A percentile compares a stretch with the other conserved stretches of the same genome.
These are phyloP conservation scores for Berberis vulgaris DNA, from an alignment of 164 flowering plant species.

Conservation along the genomic window DNA sequence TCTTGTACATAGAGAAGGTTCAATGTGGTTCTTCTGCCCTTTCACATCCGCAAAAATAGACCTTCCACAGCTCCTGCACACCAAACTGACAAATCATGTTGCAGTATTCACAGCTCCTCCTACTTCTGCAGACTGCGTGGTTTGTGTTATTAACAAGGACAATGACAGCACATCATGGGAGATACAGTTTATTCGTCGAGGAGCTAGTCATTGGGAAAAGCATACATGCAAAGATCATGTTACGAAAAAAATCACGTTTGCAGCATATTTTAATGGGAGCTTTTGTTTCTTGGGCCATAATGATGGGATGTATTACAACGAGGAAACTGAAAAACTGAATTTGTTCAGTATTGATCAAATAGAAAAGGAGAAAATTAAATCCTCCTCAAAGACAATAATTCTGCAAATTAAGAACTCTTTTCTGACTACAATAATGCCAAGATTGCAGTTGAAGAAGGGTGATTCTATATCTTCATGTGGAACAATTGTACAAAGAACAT, in stretches of 20 bases:
- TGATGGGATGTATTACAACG: not conserved
- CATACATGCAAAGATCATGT: not conserved
- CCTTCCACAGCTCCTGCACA: conserved; percentile 16
- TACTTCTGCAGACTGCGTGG: conserved; percentile 20
- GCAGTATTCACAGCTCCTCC: conserved; percentile 24
- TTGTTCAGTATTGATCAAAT: not conserved
- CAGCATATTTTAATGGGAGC: conserved; percentile 1
- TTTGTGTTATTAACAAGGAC: conserved; percentile 4
- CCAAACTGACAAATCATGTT: conserved; percentile 2
- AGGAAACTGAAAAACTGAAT: not conserved
- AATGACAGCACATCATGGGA: not conserved
- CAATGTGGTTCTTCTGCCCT: conserved; percentile 23
- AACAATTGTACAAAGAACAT: not conserved
- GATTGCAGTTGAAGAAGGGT: conserved; percentile 6
- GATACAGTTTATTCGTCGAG: conserved; percentile 9
- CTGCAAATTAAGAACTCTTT: not conserved
- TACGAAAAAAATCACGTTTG: not conserved
- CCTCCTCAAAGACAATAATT: not conserved
- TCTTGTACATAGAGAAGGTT: conserved; percentile 9
- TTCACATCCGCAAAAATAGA: conserved; percentile 15
- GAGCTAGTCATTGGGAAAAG: conserved; percentile 15
- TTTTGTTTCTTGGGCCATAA: conserved; percentile 8
- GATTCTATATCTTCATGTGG: conserved; percentile 12
- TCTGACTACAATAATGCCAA: not conserved
- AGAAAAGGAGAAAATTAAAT: not conserved